These are phyloP conservation scores for Phytomonas sp. DNA, from an alignment of 208 protist genomes.

Conservation along the genomic window DNA sequence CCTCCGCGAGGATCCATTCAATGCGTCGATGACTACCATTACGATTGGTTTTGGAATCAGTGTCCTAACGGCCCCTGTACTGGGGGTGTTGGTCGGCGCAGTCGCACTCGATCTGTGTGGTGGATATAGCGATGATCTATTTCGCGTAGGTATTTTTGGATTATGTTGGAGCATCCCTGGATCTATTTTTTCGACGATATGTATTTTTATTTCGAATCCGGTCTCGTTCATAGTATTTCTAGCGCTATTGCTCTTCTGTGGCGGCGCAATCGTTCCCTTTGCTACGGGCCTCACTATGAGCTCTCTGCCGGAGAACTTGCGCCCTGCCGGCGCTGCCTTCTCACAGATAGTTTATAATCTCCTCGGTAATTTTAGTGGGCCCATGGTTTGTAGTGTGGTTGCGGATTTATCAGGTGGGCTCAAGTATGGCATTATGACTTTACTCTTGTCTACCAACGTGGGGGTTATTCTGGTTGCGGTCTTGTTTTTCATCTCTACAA, in stretches of 20 bases:
- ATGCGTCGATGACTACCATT: slow-evolving; percentile 72
- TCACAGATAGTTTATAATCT: slow-evolving; percentile 84
- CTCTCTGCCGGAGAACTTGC: slow-evolving; percentile 45
- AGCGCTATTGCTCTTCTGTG: slow-evolving; percentile 82
- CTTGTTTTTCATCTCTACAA: neutral
- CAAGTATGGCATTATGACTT: slow-evolving; percentile 63
- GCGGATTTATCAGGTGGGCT: slow-evolving; percentile 54
- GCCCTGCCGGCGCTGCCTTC: slow-evolving; percentile 60
- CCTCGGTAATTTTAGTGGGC: slow-evolving; percentile 84
- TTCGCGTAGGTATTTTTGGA: slow-evolving; percentile 44
- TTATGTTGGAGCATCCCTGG: slow-evolving; percentile 42
- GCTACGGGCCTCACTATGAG: slow-evolving; percentile 74
- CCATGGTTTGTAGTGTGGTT: slow-evolving; percentile 77
- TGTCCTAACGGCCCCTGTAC: slow-evolving; percentile 75
- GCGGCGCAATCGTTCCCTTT: slow-evolving; percentile 72
- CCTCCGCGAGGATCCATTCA: slow-evolving; percentile 65
- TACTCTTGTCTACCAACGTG: slow-evolving; percentile 52
- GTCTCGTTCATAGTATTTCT: slow-evolving; percentile 67
- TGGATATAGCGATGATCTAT: slow-evolving; percentile 73
- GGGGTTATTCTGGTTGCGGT: slow-evolving; percentile 49
- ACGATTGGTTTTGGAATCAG: slow-evolving; percentile 74
- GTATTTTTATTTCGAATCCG: slow-evolving; percentile 66
- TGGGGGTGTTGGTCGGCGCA: slow-evolving; percentile 76
- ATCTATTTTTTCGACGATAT: slow-evolving; percentile 53
- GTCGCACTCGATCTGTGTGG: slow-evolving; percentile 79